phyloP scores from a whole-genome alignment of 1,284 basidiomycete species.

The Volvariella volvacea region DNA sequence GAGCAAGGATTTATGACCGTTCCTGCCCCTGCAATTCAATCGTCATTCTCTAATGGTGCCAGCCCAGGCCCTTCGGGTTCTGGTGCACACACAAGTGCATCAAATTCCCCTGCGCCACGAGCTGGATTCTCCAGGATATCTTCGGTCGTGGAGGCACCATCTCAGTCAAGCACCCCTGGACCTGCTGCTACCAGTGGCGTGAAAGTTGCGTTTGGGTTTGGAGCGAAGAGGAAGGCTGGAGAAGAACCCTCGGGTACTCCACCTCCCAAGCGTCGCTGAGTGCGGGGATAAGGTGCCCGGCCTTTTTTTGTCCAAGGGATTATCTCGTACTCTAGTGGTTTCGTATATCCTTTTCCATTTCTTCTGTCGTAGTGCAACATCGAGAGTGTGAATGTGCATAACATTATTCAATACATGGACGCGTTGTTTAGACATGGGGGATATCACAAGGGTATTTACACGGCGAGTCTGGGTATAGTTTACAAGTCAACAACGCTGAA shows the following conservation, averaged over 20 bases:
- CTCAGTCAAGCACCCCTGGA: conserved; percentile 46
- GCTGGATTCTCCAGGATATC: conserved; percentile 75
- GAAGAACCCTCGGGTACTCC: conserved; percentile 45
- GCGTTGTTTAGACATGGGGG: background rate
- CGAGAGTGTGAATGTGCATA: background rate
- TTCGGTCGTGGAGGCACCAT: conserved; percentile 31
- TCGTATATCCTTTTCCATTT: background rate
- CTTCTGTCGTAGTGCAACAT: background rate
- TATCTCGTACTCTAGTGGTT: background rate
- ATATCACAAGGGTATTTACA: background rate
- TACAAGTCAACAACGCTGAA: conserved; percentile 46
- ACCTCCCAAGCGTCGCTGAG: conserved; percentile 33
- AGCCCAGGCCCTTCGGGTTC: conserved; percentile 37
- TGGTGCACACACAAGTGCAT: conserved; percentile 17
- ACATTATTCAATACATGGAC: background rate
- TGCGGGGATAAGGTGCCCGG: background rate
- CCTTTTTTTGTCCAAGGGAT: background rate
- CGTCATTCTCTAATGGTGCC: conserved; percentile 29
- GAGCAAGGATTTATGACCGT: conserved; percentile 60
- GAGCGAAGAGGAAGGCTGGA: conserved; percentile 67
- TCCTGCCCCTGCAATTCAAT: conserved; percentile 42
- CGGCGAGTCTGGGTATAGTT: background rate
- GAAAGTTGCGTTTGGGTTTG: conserved; percentile 71
- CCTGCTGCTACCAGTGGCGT: conserved; percentile 47
- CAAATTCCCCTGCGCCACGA: conserved; percentile 59